Evolutionary conservation across 371 early-diverging fungal species (phyloP).

Genomic region (Mucor mucedo): DNA sequence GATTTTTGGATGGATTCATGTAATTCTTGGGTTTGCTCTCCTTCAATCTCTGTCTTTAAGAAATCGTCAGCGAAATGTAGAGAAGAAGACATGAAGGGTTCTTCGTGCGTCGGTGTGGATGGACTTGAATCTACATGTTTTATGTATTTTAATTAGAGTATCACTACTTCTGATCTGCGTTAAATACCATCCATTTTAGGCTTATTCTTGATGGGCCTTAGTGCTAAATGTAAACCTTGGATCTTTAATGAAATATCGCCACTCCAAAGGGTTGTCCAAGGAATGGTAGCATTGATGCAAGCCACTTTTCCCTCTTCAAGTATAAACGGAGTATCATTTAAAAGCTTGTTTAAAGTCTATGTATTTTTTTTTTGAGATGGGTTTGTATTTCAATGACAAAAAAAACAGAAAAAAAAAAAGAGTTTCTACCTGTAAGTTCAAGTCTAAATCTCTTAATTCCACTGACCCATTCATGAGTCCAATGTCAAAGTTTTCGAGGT

Average conservation of each 20-base stretch:
- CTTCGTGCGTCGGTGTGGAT: constrained; percentile 33
- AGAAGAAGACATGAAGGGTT: constrained; percentile 80
- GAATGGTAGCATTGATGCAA: constrained; percentile 75
- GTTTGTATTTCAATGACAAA: neutral
- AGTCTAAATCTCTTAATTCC: constrained; percentile 76
- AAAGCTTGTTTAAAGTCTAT: constrained; percentile 64
- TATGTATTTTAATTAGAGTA: too few relatives aligned
- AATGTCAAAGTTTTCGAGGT: constrained; percentile 86
- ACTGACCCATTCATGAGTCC: constrained; percentile 83
- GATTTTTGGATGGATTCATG: constrained; percentile 64
- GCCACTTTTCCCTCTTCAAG: constrained; percentile 73
- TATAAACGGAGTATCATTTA: constrained; percentile 69
- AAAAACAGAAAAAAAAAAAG: neutral
- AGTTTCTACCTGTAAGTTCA: constrained; percentile 73
- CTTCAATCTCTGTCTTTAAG: constrained; percentile 66
- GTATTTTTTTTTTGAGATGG: neutral
- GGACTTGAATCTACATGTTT: neutral
- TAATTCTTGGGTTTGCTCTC: constrained; percentile 60
- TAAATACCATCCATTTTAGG: constrained; percentile 21
- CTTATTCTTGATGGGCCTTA: constrained; percentile 56
- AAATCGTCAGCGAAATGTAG: constrained; percentile 89
- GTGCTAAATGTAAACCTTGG: constrained; percentile 70
- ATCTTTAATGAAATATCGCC: constrained; percentile 79
- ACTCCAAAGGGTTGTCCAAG: constrained; percentile 85
- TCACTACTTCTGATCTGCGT: neutral